Conservation (phyloP, 768 basidiomycete species). For the Kwoniella shandongensis region DNA sequence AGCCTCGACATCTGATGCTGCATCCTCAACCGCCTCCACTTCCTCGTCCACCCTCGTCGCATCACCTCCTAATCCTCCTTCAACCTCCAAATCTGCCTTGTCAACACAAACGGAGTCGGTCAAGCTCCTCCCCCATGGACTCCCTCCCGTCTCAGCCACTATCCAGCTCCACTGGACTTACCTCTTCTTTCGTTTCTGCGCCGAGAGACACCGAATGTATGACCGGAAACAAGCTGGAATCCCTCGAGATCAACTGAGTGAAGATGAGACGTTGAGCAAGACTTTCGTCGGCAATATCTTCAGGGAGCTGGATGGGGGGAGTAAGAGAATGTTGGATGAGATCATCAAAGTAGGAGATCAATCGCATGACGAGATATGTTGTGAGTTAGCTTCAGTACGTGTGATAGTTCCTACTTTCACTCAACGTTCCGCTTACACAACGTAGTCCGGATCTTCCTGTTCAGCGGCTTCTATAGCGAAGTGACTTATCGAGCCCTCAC, state of each 20-base stretch:
- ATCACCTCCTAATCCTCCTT: no score
- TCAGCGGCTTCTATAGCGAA: slow-evolving; percentile 26
- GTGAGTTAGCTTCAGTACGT: slow-evolving; percentile 20
- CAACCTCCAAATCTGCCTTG: no score
- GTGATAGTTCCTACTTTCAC: not conserved
- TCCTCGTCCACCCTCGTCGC: no score
- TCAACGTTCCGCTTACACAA: not conserved
- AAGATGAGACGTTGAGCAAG: slow-evolving; percentile 30
- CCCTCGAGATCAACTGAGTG: slow-evolving; percentile 22
- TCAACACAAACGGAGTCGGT: no score
- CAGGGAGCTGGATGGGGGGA: slow-evolving; percentile 28
- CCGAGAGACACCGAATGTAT: slow-evolving; percentile 32
- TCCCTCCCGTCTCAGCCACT: slow-evolving; percentile 15
- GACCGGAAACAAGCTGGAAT: slow-evolving; percentile 15
- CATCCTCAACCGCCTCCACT: no score
- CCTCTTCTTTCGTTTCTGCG: slow-evolving; percentile 37
- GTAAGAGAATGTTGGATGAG: slow-evolving; percentile 9
- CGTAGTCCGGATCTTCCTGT: slow-evolving; percentile 36
- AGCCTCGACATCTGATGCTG: no score
- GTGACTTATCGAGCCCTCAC: slow-evolving; percentile 23
- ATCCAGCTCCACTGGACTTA: slow-evolving; percentile 25
- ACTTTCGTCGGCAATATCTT: slow-evolving; percentile 28
- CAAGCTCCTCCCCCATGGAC: slow-evolving; percentile 22
- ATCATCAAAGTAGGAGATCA: slow-evolving; percentile 32
- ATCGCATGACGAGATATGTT: slow-evolving; percentile 30